Base-by-base conservation (phyloP, 306 rosid genomes). In the Albizia julibrissin region DNA sequence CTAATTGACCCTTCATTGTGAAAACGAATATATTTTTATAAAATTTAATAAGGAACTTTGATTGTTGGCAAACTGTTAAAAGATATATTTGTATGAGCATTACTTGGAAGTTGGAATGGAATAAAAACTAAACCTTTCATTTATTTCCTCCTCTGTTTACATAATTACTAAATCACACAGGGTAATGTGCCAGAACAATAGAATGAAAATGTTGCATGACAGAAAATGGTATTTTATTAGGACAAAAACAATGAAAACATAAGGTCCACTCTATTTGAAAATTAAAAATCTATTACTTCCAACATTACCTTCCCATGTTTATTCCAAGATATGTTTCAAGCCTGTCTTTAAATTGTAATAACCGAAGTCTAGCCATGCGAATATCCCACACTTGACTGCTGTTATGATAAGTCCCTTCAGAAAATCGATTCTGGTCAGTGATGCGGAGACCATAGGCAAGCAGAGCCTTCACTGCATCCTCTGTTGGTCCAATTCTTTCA, bases 291-390 rank as follows among this genome's bases (percentile, higher is more conserved):
- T 22, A 49, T 50, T 84, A 77, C 75, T 82, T 76, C 75, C 59
- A 22, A 72, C 61, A 61, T 44, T 90, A 93, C 99, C 99, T 95
- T 92, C 98, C 99, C 99, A 93, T 95, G 84, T 93, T 95, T 87
- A 95, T 89, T 84, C 99, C 99, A 21, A 95, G 92, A 87, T 81
- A 93, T 40, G 99, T 95, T 87, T 92, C 99, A 89, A 95, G 88
- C 85, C 88, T 91, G 89, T 95, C 97, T 71, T 74, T 89, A 85
- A 87, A 93, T 92, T 93, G 97, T 92, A 93, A 87, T 69, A 92
- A 77, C 79, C 86, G 90, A 86, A 95, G 97, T 81, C 99, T 91
- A 82, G 91, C 86, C 81, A 91, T 46, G 78, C 98, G 97, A 56
- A 81, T 78, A 89, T 92, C 87, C 98, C 97, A 93, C 70, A 81